phyloP scores from a whole-genome alignment of 768 basidiomycete genomes.

The Phlebiopsis flavidoalba region DNA sequence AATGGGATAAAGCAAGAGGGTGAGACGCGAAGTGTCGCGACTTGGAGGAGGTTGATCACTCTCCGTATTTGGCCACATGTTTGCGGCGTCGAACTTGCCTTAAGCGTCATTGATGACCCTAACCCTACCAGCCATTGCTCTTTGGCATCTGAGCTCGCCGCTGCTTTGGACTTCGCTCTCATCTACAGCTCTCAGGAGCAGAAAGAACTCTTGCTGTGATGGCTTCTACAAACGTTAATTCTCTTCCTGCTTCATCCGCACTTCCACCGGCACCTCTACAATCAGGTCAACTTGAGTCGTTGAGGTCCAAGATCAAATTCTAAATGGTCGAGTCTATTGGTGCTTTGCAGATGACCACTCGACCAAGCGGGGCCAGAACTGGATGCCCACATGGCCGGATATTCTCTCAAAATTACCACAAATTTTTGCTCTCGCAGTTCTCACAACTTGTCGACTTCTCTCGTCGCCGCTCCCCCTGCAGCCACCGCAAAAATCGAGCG shows the following conservation, averaged over 20 bases:
- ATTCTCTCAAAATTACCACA: slow-evolving; percentile 85
- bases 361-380: slow-evolving; percentile 48
- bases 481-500: neutral
- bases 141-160: neutral
- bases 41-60: neutral
- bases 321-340: slow-evolving; percentile 75
- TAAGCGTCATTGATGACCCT: neutral
- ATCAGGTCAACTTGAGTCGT: slow-evolving; percentile 67
- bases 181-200: neutral
- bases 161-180: neutral
- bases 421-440: slow-evolving; percentile 78
- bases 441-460: slow-evolving; percentile 65
- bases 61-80: slow-evolving; percentile 8
- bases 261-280: slow-evolving; percentile 41
- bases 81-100: neutral
- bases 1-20: neutral
- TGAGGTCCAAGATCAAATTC: slow-evolving; percentile 73
- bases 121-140: neutral
- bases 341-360: slow-evolving; percentile 55
- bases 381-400: slow-evolving; percentile 84
- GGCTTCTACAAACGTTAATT: neutral
- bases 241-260: slow-evolving; percentile 3
- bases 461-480: slow-evolving; percentile 31
- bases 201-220: neutral
- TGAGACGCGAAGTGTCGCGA: neutral